Evolutionary conservation across 2,329 filamentous ascomycete species (phyloP), one percentile per base, ranked within the genome.

Genomic region (Pseudocercospora vitis): DNA sequence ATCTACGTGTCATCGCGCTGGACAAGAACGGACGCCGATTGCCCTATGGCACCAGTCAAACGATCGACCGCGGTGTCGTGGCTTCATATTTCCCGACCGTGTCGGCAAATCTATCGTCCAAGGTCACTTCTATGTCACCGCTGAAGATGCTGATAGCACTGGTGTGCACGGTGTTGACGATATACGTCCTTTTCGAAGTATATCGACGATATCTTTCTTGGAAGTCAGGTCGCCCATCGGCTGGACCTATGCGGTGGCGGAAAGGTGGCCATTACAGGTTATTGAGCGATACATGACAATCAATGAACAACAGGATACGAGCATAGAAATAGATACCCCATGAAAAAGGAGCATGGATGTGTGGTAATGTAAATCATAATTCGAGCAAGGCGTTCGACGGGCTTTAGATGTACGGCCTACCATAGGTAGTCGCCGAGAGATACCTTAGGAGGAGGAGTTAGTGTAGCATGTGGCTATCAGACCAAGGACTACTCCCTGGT

Each of bases 1-100:
- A 56, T 50, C 40, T 69, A 2, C 54, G 65, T 4, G 59, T 69
- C 18, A 62, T 67, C 33, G 68, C 67, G 1, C 29, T 71, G 2
- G 64, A 63, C 18, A 42, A 52, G 5, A 49, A 60, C 11, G 63
- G 61, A 4, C 50, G 53, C 11, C 51, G 60, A 19, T 52, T 70
- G 31, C 50, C 54, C 9, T 42, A 63, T 26, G 65, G 65, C 18
- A 57, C 55, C n/a, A 62, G 55, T 33, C 40, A 49, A 8, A 48
- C 55, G 6, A 60, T 66, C 33, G 64, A 64, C 31, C 58, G 62
- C 11, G 61, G 60, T 7, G 24, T 58, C 14, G 47, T 65, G 16
- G 55, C 53, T 4, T 39, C 58, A 6, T 63, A 57, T 53, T 57
- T 58, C 37, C 60, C 58, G 3, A 21, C 21, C 4, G 45, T 56